These are phyloP conservation scores for Neonectria sp. DNA, from an alignment of 2,329 filamentous ascomycete genomes.

Conservation along the genomic window DNA sequence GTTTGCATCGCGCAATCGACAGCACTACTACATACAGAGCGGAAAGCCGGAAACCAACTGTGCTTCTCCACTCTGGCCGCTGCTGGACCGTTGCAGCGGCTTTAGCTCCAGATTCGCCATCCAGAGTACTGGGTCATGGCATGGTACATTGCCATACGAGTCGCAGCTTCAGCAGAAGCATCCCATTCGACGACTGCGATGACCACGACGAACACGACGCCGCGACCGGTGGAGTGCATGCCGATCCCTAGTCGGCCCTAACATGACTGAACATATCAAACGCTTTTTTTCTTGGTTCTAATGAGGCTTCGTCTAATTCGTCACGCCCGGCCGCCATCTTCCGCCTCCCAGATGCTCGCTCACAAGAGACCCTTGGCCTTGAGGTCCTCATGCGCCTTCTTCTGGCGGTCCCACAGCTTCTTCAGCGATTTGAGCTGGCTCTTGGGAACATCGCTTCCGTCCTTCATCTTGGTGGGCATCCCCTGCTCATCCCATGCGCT, in stretches of 20 bases:
- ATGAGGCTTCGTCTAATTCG: conserved; percentile 24
- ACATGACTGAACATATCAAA: conserved; percentile 14
- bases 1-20: conserved; percentile 29
- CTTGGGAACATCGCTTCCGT: conserved; percentile 87
- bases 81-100: conserved; percentile 5
- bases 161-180: neutral
- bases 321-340: conserved; percentile 3
- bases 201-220: neutral
- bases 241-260: conserved; percentile 1
- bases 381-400: conserved; percentile 81
- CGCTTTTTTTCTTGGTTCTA: conserved; percentile 24
- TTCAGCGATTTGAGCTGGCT: conserved; percentile 83
- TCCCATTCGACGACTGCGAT: neutral
- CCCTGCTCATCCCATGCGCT: conserved; percentile 88
- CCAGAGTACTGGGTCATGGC: conserved; percentile 16
- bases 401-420: conserved; percentile 93
- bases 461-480: conserved; percentile 81
- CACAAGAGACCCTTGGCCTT: conserved; percentile 53
- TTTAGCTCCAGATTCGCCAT: conserved; percentile 7
- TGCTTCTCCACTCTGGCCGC: conserved; percentile 3
- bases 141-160: conserved; percentile 15
- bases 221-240: neutral
- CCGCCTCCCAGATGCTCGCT: neutral
- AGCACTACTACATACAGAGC: neutral
- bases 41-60: too few relatives aligned